Conservation (phyloP, 176 grass and related monocot genomes). For the Carex cristatella region DNA sequence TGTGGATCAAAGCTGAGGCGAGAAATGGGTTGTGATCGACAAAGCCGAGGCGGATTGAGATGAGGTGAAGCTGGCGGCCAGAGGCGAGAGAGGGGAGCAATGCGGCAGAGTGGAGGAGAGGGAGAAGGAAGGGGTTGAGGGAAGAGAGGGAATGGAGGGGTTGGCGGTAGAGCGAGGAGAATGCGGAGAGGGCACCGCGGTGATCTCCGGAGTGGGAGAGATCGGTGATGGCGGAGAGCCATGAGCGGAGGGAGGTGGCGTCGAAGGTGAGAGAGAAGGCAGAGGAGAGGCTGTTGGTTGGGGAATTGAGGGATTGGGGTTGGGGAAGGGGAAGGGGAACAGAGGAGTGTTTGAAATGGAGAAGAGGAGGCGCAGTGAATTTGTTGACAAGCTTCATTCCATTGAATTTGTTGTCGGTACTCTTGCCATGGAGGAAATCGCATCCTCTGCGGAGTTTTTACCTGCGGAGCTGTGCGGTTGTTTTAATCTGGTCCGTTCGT, state of each 20-base stretch:
- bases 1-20: constrained; percentile 65
- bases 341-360: not conserved
- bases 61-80: constrained; percentile 73
- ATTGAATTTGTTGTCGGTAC: no score
- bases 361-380: not conserved
- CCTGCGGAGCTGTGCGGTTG: no score
- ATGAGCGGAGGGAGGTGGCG: constrained; percentile 49
- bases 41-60: constrained; percentile 49
- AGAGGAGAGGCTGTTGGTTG: constrained; percentile 23
- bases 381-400: not conserved
- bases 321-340: not conserved
- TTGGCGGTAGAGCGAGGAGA: constrained; percentile 32
- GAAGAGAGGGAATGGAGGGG: constrained; percentile 30
- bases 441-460: no score
- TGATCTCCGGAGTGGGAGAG: constrained; percentile 48
- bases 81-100: constrained; percentile 35
- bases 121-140: constrained; percentile 43
- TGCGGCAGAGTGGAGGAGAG: constrained; percentile 48
- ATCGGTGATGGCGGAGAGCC: constrained; percentile 62
- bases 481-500: no score
- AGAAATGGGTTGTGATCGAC: constrained; percentile 53
- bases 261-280: constrained; percentile 48
- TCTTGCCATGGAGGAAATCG: no score
- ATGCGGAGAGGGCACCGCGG: constrained; percentile 32
- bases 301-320: not conserved